phyloP scores from a whole-genome alignment of 306 rosid genomes.

The Fagus sylvatica region DNA sequence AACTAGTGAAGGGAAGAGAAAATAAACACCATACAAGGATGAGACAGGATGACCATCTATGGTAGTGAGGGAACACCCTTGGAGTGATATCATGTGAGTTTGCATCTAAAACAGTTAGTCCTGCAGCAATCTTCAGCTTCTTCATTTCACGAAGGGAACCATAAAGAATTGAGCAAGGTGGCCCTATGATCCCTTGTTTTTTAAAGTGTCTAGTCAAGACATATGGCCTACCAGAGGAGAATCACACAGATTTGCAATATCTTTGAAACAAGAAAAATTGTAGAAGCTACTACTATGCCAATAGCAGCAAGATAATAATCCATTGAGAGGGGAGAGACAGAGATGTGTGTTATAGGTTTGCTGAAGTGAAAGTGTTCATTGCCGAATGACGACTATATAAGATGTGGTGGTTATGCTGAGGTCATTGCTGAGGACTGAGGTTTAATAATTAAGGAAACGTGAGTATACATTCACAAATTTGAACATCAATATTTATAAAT shows the following conservation, averaged over 20 bases:
- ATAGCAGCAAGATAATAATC: constrained; percentile 3
- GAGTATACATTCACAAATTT: too few relatives aligned
- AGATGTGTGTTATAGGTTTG: neutral
- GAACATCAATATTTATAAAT: too few relatives aligned
- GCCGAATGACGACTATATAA: too few relatives aligned
- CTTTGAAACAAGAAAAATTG: neutral
- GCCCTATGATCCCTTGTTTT: constrained; percentile 32
- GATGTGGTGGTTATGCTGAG: too few relatives aligned
- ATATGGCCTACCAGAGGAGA: constrained; percentile 34
- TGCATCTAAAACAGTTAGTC: constrained; percentile 12
- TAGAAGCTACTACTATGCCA: neutral
- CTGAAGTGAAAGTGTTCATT: too few relatives aligned
- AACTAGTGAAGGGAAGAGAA: neutral
- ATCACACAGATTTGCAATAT: constrained; percentile 17
- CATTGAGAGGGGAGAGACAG: constrained; percentile 5
- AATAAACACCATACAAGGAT: constrained; percentile 26
- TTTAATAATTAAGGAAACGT: too few relatives aligned
- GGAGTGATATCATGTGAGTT: constrained; percentile 19
- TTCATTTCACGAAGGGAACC: constrained; percentile 29
- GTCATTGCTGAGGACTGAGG: too few relatives aligned
- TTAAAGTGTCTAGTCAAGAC: constrained; percentile 17
- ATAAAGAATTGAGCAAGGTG: constrained; percentile 18
- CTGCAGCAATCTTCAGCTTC: constrained; percentile 6
- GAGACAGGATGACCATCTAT: constrained; percentile 35
- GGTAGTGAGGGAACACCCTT: constrained; percentile 33